phyloP scores from a whole-genome alignment of 108 stramenopile genomes.

The Skeletonema grethae region DNA sequence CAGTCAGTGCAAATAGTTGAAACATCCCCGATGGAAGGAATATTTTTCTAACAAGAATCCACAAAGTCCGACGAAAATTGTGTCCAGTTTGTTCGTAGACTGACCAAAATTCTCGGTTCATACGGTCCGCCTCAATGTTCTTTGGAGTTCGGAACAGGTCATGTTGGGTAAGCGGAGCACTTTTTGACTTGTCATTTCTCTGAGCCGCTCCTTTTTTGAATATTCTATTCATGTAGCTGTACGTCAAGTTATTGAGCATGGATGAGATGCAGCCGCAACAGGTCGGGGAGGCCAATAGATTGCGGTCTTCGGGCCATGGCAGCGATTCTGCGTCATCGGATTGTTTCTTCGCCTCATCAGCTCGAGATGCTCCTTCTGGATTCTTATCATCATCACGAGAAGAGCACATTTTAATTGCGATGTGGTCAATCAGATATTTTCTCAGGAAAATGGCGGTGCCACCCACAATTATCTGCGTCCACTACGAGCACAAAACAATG shows the following conservation, averaged over 20 bases:
- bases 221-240: conserved; percentile 59
- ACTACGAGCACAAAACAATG: no score
- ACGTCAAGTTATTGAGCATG: conserved; percentile 40
- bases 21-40: conserved; percentile 70
- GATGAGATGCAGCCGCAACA: background rate
- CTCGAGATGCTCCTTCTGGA: background rate
- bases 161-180: conserved; percentile 38
- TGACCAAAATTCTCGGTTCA: conserved; percentile 22
- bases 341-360: background rate
- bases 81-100: conserved; percentile 12
- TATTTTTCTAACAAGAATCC: conserved; percentile 49
- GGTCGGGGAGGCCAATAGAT: background rate
- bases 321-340: background rate
- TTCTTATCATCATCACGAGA: background rate
- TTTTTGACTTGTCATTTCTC: conserved; percentile 23
- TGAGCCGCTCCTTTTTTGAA: conserved; percentile 33
- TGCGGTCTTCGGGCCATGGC: conserved; percentile 22
- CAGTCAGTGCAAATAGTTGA: conserved; percentile 63
- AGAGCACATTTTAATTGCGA: background rate
- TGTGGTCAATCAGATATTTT: no score
- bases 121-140: conserved; percentile 7
- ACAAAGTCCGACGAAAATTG: conserved; percentile 46
- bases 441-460: no score
- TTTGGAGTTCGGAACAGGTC: conserved; percentile 49
- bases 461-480: no score